These are phyloP conservation scores for Yarrowia sp. DNA, from an alignment of 805 yeast genomes.

Conservation along the genomic window DNA sequence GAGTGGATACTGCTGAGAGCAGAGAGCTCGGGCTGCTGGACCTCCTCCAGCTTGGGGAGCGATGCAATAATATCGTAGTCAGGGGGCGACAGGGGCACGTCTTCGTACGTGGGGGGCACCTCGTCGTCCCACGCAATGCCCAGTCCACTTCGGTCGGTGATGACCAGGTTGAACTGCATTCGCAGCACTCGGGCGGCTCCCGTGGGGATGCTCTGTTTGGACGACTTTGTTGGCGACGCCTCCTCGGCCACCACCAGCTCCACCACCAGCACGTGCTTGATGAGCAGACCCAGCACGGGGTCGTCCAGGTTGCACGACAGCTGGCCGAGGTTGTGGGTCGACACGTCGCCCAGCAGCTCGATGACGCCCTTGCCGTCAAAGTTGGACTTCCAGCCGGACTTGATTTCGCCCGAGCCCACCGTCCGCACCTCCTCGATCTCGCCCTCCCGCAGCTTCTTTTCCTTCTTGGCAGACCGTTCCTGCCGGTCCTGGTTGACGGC, in stretches of 20 bases:
- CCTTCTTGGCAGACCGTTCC: conserved; percentile 31
- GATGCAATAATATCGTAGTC: conserved; percentile 59
- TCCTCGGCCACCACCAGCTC: conserved; percentile 98
- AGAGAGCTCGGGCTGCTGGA: conserved; percentile 36
- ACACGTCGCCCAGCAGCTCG: conserved; percentile 58
- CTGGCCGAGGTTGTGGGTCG: conserved; percentile 53
- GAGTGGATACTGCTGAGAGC: conserved; percentile 32
- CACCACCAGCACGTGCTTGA: conserved; percentile 76
- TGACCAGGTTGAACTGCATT: conserved; percentile 86
- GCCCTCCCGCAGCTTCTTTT: conserved; percentile 38
- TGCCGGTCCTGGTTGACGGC: conserved; percentile 20
- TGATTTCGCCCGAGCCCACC: conserved; percentile 78
- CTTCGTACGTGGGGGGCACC: conserved; percentile 95
- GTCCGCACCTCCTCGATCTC: conserved; percentile 71
- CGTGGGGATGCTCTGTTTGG: conserved; percentile 57
- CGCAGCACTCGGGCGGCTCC: conserved; percentile 94
- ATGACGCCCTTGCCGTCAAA: conserved; percentile 78
- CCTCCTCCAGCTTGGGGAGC: conserved; percentile 45
- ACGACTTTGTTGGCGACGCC: conserved; percentile 44
- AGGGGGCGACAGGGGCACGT: conserved; percentile 89
- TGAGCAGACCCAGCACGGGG: conserved; percentile 76
- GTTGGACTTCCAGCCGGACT: conserved; percentile 95
- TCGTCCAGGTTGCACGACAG: conserved; percentile 84
- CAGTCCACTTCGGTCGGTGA: conserved; percentile 91
- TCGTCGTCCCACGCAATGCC: conserved; percentile 99